Evolutionary conservation across 352 stramenopile species (phyloP), one percentile per base, ranked within the genome.

Genomic region (Globisporangium nagaii): DNA sequence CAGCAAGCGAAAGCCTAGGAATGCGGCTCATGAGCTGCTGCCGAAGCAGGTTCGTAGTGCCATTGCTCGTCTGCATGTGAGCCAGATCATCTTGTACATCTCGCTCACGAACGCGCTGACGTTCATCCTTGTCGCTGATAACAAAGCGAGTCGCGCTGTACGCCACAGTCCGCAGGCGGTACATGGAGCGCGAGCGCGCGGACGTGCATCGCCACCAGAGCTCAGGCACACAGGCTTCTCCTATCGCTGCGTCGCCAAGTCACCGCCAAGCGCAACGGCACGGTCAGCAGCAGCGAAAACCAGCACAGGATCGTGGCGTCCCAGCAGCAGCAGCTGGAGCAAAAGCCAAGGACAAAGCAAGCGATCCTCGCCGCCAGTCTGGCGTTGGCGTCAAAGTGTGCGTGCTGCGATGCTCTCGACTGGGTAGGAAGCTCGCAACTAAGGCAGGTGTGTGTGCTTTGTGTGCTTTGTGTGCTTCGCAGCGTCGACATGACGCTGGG

Each of bases 101-200:
- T n/a, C n/a, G n/a, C n/a, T 25, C 15, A 35, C 32, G n/a, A 2
- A 30, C 9, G 8, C 22, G 15, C 3, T 8, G 11, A 10, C 20
- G 9, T 50, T 10, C 27, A 7, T 40, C 15, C 19, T n/a, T 9
- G 4, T 27, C 25, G 28, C 28, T 15, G 9, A 12, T 28, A 4
- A 31, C 42, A 32, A 5, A 85, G 79, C 79, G 75, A 19, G 51
- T 70, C 11, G 60, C 69, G 27, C 31, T 89, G 24, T 85, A 79
- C 43, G 65, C 72, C 3, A 68, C 63, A 12, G 79, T 86, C 20
- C 68, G 75, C 8, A 74, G 72, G 4, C 63, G 70, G 22, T 89
- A 80, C 61, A 89, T 89, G 79, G 68, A 76, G 19, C 62, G 66
- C 32, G 76, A 84, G 56, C 67, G 79, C 11, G 59, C 66, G 15